phyloP scores from a whole-genome alignment of 1,284 basidiomycete genomes.

The Veloporphyrellus conicus region DNA sequence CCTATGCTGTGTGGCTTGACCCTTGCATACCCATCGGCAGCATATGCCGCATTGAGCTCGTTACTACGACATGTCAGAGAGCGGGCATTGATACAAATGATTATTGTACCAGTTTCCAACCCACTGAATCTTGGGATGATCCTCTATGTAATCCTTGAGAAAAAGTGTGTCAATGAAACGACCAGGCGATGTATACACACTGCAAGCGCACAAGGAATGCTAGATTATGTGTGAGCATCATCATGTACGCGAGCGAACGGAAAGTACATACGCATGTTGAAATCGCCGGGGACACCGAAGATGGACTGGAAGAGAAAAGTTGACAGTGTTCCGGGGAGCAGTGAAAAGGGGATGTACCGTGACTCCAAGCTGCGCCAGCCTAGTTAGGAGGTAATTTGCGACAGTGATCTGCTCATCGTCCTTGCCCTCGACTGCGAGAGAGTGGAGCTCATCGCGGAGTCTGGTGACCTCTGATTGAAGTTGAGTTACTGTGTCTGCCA shows the following conservation, averaged over 20 bases:
- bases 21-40: slow-evolving; percentile 92
- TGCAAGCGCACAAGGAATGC: slow-evolving; percentile 50
- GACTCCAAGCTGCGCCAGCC: slow-evolving; percentile 66
- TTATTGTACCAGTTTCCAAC: slow-evolving; percentile 74
- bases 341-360: slow-evolving; percentile 39
- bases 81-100: neutral
- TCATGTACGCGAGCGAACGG: neutral
- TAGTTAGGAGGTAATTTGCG: slow-evolving; percentile 66
- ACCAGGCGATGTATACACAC: neutral
- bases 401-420: slow-evolving; percentile 52
- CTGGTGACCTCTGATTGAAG: slow-evolving; percentile 53
- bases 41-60: slow-evolving; percentile 84
- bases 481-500: slow-evolving; percentile 15
- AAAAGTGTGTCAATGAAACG: neutral
- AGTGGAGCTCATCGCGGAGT: slow-evolving; percentile 51
- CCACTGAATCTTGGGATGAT: slow-evolving; percentile 78
- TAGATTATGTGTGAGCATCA: slow-evolving; percentile 7
- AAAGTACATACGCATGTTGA: slow-evolving; percentile 64
- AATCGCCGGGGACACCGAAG: slow-evolving; percentile 91
- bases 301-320: slow-evolving; percentile 45
- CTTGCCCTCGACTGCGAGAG: slow-evolving; percentile 34
- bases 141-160: slow-evolving; percentile 77
- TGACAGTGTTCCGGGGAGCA: neutral
- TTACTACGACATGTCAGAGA: slow-evolving; percentile 48
- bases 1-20: slow-evolving; percentile 73